These are phyloP conservation scores for Cystofilobasidium ferigula DNA, from an alignment of 768 basidiomycete genomes.

Conservation along the genomic window DNA sequence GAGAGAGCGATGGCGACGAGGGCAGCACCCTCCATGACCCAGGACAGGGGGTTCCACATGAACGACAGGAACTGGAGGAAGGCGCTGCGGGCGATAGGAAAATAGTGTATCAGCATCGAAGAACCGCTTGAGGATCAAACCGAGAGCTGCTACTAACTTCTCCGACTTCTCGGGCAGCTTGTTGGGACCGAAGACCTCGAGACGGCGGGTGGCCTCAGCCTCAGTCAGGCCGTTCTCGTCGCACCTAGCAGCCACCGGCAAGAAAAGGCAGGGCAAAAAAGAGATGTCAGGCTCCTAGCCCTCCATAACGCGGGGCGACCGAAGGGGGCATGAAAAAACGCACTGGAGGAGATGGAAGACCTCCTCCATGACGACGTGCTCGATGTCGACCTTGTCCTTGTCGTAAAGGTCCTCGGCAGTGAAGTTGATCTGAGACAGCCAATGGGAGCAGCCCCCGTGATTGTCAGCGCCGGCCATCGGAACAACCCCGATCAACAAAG, in stretches of 20 bases:
- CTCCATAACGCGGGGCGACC: not conserved
- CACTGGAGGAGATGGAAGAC: conserved; percentile 85
- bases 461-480: not conserved
- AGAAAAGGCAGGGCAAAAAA: not conserved
- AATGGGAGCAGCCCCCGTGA: not conserved
- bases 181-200: conserved; percentile 91
- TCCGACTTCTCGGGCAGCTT: conserved; percentile 64
- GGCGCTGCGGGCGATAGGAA: conserved; percentile 44
- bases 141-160: conserved; percentile 32
- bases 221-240: conserved; percentile 61
- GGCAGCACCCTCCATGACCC: conserved; percentile 95
- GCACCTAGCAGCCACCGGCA: conserved; percentile 42
- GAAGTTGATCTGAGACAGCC: conserved; percentile 35
- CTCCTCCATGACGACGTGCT: conserved; percentile 91
- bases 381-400: conserved; percentile 98
- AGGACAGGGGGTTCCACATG: conserved; percentile 99
- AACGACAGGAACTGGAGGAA: conserved; percentile 66
- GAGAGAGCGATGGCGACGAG: conserved; percentile 76
- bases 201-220: conserved; percentile 69
- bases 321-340: conserved; percentile 13
- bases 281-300: not conserved
- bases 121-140: not conserved
- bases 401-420: conserved; percentile 53
- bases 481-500: not conserved
- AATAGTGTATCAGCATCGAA: conserved; percentile 23